phyloP scores from a whole-genome alignment of 768 basidiomycete genomes.

The Baorangia bicolor region DNA sequence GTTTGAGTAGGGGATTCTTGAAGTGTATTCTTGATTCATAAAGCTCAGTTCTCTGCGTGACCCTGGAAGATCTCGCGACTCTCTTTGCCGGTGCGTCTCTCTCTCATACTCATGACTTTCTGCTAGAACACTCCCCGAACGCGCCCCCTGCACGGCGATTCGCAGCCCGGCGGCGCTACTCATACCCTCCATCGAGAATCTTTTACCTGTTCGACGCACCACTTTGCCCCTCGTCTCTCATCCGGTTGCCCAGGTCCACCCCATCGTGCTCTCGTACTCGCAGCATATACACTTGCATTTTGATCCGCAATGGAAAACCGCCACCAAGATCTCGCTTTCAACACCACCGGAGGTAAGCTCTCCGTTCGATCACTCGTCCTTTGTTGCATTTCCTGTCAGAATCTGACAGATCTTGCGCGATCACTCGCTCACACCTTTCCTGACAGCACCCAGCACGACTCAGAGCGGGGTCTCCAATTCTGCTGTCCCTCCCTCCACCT shows the following conservation, averaged over 20 bases:
- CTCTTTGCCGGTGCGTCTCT: too few relatives aligned
- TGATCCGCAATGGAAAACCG: slow-evolving; percentile 25
- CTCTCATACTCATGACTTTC: too few relatives aligned
- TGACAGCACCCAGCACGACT: slow-evolving; percentile 9
- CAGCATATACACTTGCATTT: slow-evolving; percentile 3
- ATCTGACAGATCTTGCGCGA: slow-evolving; percentile 14
- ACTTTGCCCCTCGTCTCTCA: too few relatives aligned
- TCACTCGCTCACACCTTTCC: slow-evolving; percentile 9
- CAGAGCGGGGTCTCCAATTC: background rate
- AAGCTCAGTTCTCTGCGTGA: background rate
- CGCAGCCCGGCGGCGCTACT: too few relatives aligned
- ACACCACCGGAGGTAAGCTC: slow-evolving; percentile 28
- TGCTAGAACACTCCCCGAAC: too few relatives aligned
- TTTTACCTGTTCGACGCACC: too few relatives aligned
- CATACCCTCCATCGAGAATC: too few relatives aligned
- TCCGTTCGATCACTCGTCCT: slow-evolving; percentile 13
- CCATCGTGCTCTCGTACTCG: background rate
- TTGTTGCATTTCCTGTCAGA: slow-evolving; percentile 8
- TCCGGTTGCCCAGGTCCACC: background rate
- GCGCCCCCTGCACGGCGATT: too few relatives aligned
- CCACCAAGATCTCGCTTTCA: slow-evolving; percentile 19
- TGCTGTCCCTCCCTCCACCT: background rate
- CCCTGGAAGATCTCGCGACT: background rate
- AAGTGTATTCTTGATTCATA: background rate
- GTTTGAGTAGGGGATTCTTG: too few relatives aligned